Conservation (phyloP, 2,329 filamentous ascomycete genomes). For the Aspergillus sp. region DNA sequence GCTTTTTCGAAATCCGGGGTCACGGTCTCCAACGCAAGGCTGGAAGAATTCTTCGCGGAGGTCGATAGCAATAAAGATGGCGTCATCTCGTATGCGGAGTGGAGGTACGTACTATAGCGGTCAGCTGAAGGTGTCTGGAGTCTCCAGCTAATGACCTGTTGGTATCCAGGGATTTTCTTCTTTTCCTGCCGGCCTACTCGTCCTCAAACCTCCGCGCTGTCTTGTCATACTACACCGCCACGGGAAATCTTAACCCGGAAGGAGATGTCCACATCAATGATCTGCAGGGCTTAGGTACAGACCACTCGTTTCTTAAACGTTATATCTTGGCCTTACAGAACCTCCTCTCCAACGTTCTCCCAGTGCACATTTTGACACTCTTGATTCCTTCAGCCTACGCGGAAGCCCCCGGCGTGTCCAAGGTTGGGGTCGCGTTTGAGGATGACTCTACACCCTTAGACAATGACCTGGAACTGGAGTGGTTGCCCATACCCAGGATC, state of each 20-base stretch:
- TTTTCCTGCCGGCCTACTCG: conserved; percentile 75
- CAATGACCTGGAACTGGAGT: conserved; percentile 43
- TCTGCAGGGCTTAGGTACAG: conserved; percentile 88
- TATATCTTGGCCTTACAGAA: conserved; percentile 35
- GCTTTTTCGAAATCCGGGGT: conserved; percentile 81
- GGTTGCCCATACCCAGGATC: conserved; percentile 43
- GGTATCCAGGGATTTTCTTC: conserved; percentile 74
- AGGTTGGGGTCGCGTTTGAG: conserved; percentile 29
- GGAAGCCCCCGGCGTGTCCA: conserved; percentile 30
- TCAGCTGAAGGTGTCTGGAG: background rate
- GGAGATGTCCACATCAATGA: conserved; percentile 94
- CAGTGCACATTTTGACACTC: conserved; percentile 34
- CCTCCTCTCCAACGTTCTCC: conserved; percentile 40
- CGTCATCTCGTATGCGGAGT: conserved; percentile 86
- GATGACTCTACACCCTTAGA: conserved; percentile 34
- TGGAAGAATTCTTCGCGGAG: conserved; percentile 84
- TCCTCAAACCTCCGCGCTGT: conserved; percentile 70
- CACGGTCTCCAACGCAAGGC: conserved; percentile 71
- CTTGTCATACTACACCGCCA: conserved; percentile 86
- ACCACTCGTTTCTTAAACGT: conserved; percentile 43
- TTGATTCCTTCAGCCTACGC: conserved; percentile 37
- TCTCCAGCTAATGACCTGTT: conserved; percentile 15
- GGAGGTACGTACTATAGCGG: conserved; percentile 69
- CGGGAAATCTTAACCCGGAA: conserved; percentile 86
- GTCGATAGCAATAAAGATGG: conserved; percentile 90